phyloP scores from a whole-genome alignment of 2,329 filamentous ascomycete genomes.

The Nannizziopsis barbatae region DNA sequence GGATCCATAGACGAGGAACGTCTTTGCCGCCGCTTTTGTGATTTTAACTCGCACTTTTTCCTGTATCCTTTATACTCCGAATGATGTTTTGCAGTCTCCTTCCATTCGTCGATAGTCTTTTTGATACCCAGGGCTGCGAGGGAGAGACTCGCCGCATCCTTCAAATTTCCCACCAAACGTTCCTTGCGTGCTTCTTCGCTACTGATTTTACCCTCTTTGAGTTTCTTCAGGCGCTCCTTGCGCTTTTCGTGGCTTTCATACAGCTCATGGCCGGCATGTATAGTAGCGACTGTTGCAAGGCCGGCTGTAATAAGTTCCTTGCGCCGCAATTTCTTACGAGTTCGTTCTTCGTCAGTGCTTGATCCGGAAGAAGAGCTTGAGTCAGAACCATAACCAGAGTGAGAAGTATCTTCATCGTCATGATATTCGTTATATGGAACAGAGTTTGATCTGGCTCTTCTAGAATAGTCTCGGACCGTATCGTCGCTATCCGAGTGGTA shows the following conservation, averaged over 20 bases:
- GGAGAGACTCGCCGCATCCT: slow-evolving; percentile 55
- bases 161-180: slow-evolving; percentile 52
- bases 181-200: slow-evolving; percentile 51
- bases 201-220: slow-evolving; percentile 53
- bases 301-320: slow-evolving; percentile 57
- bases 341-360: slow-evolving; percentile 52
- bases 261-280: slow-evolving; percentile 56
- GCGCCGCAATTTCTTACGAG: slow-evolving; percentile 53
- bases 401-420: background rate
- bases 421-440: background rate
- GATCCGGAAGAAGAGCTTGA: slow-evolving; percentile 40
- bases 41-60: slow-evolving; percentile 31
- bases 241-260: slow-evolving; percentile 54
- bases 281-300: slow-evolving; percentile 56
- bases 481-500: background rate
- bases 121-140: slow-evolving; percentile 59
- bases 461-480: background rate
- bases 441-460: background rate
- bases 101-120: slow-evolving; percentile 54
- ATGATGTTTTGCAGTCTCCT: slow-evolving; percentile 53
- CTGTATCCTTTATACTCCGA: slow-evolving; percentile 47
- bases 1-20: background rate
- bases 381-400: background rate
- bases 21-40: background rate
- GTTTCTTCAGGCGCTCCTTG: slow-evolving; percentile 47